Percentiles rank a stretch among this genome's conserved stretches.
phyloP scores from a whole-genome alignment of 176 grass and related monocot genomes.

The Pontederia paniculata region DNA sequence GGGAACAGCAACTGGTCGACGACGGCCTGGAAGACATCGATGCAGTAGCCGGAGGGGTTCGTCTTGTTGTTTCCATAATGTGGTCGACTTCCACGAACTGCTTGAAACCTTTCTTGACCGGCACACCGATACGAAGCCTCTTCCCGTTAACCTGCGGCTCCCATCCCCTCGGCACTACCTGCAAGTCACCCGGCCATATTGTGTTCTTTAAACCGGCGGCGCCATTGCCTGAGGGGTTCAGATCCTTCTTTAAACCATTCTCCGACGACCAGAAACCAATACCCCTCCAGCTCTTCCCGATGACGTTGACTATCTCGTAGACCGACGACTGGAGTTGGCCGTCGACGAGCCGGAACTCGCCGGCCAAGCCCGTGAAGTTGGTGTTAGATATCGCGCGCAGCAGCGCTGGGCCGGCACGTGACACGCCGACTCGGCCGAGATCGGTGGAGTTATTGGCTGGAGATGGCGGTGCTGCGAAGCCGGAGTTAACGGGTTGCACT shows the following conservation, averaged over 20 bases:
- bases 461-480: constrained; percentile 12
- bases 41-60: constrained; percentile 50
- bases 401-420: constrained; percentile 25
- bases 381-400: constrained; percentile 27
- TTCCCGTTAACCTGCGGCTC: constrained; percentile 23
- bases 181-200: constrained; percentile 37
- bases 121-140: constrained; percentile 38
- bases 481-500: constrained; percentile 7
- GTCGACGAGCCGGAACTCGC: constrained; percentile 46
- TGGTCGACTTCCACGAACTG: constrained; percentile 39
- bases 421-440: constrained; percentile 39
- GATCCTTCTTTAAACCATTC: constrained; percentile 20
- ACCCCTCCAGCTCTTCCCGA: constrained; percentile 29
- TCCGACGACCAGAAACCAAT: constrained; percentile 57
- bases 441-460: constrained; percentile 21
- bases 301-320: constrained; percentile 64
- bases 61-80: not conserved
- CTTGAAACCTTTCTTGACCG: constrained; percentile 50
- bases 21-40: constrained; percentile 52
- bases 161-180: constrained; percentile 41
- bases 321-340: constrained; percentile 44
- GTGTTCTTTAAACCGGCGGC: constrained; percentile 24
- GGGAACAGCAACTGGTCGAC: constrained; percentile 31
- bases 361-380: constrained; percentile 49
- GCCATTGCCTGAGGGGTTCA: not conserved